These are phyloP conservation scores for Rubroboletus satanas DNA, from an alignment of 768 basidiomycete genomes.

Conservation along the genomic window DNA sequence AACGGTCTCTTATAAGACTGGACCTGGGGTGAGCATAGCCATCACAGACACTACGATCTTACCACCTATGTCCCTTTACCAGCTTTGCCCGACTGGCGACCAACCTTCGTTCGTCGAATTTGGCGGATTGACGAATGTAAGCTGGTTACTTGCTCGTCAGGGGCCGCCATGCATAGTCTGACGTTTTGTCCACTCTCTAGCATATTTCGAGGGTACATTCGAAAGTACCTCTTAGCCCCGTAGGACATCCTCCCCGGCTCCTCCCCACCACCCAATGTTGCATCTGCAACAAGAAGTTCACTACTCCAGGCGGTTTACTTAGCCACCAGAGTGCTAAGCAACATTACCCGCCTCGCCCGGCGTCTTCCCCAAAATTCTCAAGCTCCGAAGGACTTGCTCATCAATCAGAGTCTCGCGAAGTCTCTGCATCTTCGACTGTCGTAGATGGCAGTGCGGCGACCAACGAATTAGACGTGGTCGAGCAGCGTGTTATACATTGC, in stretches of 20 bases:
- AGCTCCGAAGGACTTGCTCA: background rate
- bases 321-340: slow-evolving; percentile 23
- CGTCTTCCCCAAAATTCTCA: slow-evolving; percentile 1
- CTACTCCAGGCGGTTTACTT: slow-evolving; percentile 13
- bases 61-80: slow-evolving; percentile 23
- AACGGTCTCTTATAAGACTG: slow-evolving; percentile 29
- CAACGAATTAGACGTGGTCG: background rate
- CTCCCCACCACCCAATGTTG: slow-evolving; percentile 17
- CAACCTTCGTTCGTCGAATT: slow-evolving; percentile 23
- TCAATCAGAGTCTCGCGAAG: slow-evolving; percentile 2
- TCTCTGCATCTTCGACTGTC: background rate
- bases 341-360: slow-evolving; percentile 15
- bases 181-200: slow-evolving; percentile 10
- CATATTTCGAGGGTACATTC: slow-evolving; percentile 22
- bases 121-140: slow-evolving; percentile 18
- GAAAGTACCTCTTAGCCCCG: background rate
- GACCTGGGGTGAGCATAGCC: slow-evolving; percentile 10
- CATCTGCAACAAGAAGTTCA: slow-evolving; percentile 26
- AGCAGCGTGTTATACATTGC: slow-evolving; percentile 7
- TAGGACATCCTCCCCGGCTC: background rate
- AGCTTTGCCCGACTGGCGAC: slow-evolving; percentile 21
- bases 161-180: background rate
- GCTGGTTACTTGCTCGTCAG: background rate
- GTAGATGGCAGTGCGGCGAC: background rate
- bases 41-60: slow-evolving; percentile 16